Evolutionary conservation across 169 alveolate genomes (phyloP).

Genomic region (Plasmodium coatneyi): DNA sequence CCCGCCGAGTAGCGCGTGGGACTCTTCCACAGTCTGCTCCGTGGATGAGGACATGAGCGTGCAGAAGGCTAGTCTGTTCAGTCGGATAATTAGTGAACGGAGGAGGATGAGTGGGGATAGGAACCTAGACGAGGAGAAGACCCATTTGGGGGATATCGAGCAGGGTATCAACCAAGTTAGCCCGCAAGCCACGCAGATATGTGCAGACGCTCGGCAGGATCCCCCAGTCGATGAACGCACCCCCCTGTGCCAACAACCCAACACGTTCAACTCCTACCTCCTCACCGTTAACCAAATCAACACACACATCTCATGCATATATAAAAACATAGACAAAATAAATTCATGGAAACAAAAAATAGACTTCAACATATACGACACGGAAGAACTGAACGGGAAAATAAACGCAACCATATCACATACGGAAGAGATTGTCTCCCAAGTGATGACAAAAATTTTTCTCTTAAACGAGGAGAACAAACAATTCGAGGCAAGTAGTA

Average conservation of each 20-base stretch:
- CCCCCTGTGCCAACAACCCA: neutral
- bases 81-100: constrained; percentile 24
- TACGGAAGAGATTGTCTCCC: constrained; percentile 11
- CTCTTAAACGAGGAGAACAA: constrained; percentile 11
- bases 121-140: neutral
- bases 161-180: neutral
- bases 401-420: constrained; percentile 1
- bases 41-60: constrained; percentile 36
- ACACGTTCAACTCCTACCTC: constrained; percentile 8
- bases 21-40: constrained; percentile 49
- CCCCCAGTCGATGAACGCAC: neutral
- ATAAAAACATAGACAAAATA: constrained; percentile 47
- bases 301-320: constrained; percentile 16
- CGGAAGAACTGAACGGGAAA: constrained; percentile 19
- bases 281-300: constrained; percentile 41
- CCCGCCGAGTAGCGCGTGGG: neutral
- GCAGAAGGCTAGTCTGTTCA: constrained; percentile 32
- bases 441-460: constrained; percentile 6
- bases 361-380: constrained; percentile 54
- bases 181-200: neutral
- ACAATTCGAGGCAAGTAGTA: constrained; percentile 7
- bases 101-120: neutral
- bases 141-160: constrained; percentile 10
- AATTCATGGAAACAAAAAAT: constrained; percentile 50
- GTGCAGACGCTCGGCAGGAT: neutral